A percentile compares a stretch with the other conserved stretches of the same genome.
These are phyloP conservation scores for Alternaria sp. DNA, from an alignment of 2,329 filamentous ascomycete species.

Conservation along the genomic window DNA sequence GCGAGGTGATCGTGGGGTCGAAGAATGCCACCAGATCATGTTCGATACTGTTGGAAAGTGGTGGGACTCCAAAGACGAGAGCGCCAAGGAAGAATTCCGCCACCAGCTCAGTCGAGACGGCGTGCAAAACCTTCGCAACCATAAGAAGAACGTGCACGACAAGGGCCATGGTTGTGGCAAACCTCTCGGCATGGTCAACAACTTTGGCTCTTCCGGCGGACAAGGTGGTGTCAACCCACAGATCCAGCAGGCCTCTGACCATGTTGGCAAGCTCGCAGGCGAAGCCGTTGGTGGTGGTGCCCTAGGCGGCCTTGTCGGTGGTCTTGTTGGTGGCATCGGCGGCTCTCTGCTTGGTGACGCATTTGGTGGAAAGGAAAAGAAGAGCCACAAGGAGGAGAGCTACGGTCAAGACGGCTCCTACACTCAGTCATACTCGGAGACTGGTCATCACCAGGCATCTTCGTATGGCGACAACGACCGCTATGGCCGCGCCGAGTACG, in stretches of 20 bases:
- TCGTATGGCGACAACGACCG: slow-evolving; percentile 51
- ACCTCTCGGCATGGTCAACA: slow-evolving; percentile 76
- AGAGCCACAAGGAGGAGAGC: slow-evolving; percentile 60
- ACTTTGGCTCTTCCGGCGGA: slow-evolving; percentile 43
- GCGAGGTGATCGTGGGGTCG: slow-evolving; percentile 43
- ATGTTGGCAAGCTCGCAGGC: slow-evolving; percentile 60
- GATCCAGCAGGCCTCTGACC: slow-evolving; percentile 40
- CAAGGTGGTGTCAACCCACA: slow-evolving; percentile 54
- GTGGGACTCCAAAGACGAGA: slow-evolving; percentile 74
- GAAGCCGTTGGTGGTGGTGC: slow-evolving; percentile 69
- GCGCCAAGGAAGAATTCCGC: slow-evolving; percentile 71
- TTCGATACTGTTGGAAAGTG: slow-evolving; percentile 81
- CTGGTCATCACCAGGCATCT: slow-evolving; percentile 57
- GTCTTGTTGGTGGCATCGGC: slow-evolving; percentile 64
- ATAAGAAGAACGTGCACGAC: slow-evolving; percentile 84
- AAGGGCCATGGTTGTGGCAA: slow-evolving; percentile 86
- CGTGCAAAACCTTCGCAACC: slow-evolving; percentile 78
- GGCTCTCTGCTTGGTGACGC: slow-evolving; percentile 69
- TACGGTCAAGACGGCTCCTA: slow-evolving; percentile 67
- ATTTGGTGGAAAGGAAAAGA: slow-evolving; percentile 60
- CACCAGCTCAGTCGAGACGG: slow-evolving; percentile 78
- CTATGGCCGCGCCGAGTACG: slow-evolving; percentile 67
- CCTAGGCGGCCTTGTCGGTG: slow-evolving; percentile 73
- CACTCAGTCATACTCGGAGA: slow-evolving; percentile 66
- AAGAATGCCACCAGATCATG: slow-evolving; percentile 76